Conservation (phyloP, 1,139 yeast genomes). For the Komagataea norvegica region DNA sequence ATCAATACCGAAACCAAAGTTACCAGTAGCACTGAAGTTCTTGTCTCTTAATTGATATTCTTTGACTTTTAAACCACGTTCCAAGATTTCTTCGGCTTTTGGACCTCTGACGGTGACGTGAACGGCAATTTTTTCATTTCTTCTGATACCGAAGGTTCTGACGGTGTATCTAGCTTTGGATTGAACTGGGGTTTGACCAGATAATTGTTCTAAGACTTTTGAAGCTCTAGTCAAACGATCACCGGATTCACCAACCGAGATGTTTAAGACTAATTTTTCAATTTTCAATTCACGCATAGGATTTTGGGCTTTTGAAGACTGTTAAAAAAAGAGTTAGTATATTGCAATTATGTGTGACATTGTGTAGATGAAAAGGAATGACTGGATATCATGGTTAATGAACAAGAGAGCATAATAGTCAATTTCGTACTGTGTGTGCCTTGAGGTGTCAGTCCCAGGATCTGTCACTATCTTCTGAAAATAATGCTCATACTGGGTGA, state of each 20-base stretch:
- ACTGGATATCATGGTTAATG: too few species aligned
- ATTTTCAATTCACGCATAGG: conserved; percentile 98
- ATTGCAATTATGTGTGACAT: too few species aligned
- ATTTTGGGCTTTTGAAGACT: conserved; percentile 49
- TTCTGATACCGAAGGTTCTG: conserved; percentile 99
- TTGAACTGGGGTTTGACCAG: conserved; percentile 99
- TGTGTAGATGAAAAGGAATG: too few species aligned
- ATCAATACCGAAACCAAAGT: conserved; percentile 99
- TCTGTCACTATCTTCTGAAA: too few species aligned
- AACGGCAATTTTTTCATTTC: conserved; percentile 99
- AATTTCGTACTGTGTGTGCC: too few species aligned
- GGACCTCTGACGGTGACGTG: conserved; percentile 99
- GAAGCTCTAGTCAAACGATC: conserved; percentile 99
- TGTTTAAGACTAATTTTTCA: conserved; percentile 99
- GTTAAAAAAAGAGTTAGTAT: conserved; percentile 20
- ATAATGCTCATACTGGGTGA: too few species aligned
- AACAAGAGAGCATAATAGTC: too few species aligned
- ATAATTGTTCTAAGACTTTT: conserved; percentile 98
- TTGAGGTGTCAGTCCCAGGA: too few species aligned
- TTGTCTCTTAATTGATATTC: conserved; percentile 93
- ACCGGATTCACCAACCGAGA: conserved; percentile 99
- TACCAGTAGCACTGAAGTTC: conserved; percentile 98
- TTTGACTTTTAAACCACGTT: conserved; percentile 99
- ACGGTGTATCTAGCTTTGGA: conserved; percentile 99
- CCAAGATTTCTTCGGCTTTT: conserved; percentile 99